Evolutionary conservation across 23 red algal species (phyloP).

Genomic region (Gracilariopsis chorda): DNA sequence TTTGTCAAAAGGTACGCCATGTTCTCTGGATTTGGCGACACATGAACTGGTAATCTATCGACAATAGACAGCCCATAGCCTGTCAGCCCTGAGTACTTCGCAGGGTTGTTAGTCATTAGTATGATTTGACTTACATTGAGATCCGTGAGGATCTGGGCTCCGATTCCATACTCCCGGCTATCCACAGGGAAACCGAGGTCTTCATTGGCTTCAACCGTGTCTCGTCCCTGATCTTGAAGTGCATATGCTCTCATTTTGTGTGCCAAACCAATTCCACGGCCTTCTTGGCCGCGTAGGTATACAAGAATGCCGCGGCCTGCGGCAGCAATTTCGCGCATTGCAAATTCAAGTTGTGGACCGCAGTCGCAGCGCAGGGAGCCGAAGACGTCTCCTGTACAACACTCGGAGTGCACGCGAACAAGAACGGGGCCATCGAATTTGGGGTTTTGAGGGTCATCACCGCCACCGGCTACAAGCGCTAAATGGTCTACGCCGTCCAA

Average conservation of each 20-base stretch:
- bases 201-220: slow-evolving; percentile 96
- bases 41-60: slow-evolving; percentile 78
- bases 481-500: slow-evolving; percentile 92
- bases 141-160: slow-evolving; percentile 95
- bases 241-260: slow-evolving; percentile 98
- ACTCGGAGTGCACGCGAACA: slow-evolving; percentile 95
- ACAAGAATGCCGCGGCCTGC: slow-evolving; percentile 84
- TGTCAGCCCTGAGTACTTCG: slow-evolving; percentile 91
- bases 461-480: slow-evolving; percentile 82
- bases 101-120: slow-evolving; percentile 99
- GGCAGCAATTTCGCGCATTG: slow-evolving; percentile 72
- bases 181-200: slow-evolving; percentile 96
- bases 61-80: slow-evolving; percentile 87
- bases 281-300: slow-evolving; percentile 97
- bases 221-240: slow-evolving; percentile 89
- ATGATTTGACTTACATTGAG: slow-evolving; percentile 85
- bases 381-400: slow-evolving; percentile 98
- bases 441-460: background rate
- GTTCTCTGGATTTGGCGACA: slow-evolving; percentile 84
- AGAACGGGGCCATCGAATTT: slow-evolving; percentile 83
- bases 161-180: slow-evolving; percentile 97
- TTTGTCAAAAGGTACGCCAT: slow-evolving; percentile 85
- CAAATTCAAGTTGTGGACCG: slow-evolving; percentile 91
- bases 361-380: slow-evolving; percentile 97
- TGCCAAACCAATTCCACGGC: slow-evolving; percentile 93